A percentile compares a stretch with the other conserved stretches of the same genome.
phyloP scores from a whole-genome alignment of 1,284 basidiomycete species.

The Naganishia cerealis region DNA sequence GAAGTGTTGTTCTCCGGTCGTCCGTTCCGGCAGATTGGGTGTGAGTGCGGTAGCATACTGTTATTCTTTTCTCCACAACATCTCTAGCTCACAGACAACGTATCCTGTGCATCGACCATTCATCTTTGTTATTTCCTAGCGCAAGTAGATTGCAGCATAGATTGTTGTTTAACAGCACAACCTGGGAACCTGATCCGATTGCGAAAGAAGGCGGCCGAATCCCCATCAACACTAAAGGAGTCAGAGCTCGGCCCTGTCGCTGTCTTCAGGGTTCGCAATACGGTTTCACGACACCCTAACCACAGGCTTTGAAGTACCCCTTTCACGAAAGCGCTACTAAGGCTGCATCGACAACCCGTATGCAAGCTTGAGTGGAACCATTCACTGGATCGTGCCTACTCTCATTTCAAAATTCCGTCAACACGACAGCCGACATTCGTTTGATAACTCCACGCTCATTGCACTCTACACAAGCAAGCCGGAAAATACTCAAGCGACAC shows the following conservation, averaged over 20 bases:
- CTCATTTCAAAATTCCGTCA: conserved; percentile 13
- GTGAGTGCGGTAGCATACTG: background rate
- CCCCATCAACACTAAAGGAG: background rate
- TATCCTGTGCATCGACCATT: background rate
- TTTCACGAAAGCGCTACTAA: background rate
- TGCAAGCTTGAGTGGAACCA: background rate
- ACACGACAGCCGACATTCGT: conserved; percentile 13
- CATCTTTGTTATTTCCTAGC: background rate
- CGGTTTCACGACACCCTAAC: background rate
- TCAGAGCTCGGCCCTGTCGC: background rate
- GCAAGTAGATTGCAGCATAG: background rate
- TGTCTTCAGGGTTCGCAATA: background rate
- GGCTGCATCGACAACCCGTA: background rate
- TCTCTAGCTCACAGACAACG: background rate
- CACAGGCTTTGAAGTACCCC: background rate
- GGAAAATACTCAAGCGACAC: background rate
- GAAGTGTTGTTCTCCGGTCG: background rate
- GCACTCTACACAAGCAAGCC: background rate
- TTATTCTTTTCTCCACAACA: background rate
- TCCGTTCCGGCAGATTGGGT: background rate
- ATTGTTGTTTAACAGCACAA: background rate
- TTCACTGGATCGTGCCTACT: background rate
- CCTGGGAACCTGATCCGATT: background rate
- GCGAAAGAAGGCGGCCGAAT: background rate
- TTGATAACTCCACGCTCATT: conserved; percentile 11